These are phyloP conservation scores for Sclerotinia borealis DNA, from an alignment of 2,329 filamentous ascomycete genomes.

Conservation along the genomic window DNA sequence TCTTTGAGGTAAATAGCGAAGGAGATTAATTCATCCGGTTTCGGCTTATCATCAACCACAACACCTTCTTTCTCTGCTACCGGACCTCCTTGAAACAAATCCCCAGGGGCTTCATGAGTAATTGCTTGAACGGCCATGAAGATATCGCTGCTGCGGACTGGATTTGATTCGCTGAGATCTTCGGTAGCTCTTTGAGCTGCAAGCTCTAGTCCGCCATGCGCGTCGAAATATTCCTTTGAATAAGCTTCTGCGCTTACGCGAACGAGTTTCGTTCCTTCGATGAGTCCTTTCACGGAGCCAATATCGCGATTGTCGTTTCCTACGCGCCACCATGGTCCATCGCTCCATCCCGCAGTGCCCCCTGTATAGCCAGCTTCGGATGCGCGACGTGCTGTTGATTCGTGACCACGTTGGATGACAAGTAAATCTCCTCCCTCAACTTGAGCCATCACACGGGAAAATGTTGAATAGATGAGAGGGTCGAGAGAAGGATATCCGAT, in stretches of 20 bases:
- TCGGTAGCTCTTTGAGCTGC: conserved; percentile 76
- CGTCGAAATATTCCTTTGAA: conserved; percentile 74
- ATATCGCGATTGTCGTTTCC: conserved; percentile 65
- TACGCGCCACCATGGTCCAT: conserved; percentile 94
- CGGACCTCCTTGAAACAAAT: conserved; percentile 60
- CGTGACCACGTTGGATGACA: conserved; percentile 88
- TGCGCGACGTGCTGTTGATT: conserved; percentile 64
- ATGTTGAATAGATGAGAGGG: conserved; percentile 84
- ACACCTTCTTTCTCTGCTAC: conserved; percentile 50
- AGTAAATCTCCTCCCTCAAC: conserved; percentile 94
- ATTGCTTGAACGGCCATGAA: conserved; percentile 95
- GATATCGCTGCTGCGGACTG: conserved; percentile 86
- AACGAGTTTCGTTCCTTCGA: conserved; percentile 86
- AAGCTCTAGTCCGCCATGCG: conserved; percentile 70
- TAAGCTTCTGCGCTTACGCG: conserved; percentile 86
- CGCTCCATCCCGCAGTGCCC: conserved; percentile 68
- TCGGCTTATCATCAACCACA: conserved; percentile 45
- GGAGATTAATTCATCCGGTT: conserved; percentile 55
- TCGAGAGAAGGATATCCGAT: conserved; percentile 92
- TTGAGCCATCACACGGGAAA: conserved; percentile 96
- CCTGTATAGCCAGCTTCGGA: conserved; percentile 54
- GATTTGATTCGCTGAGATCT: conserved; percentile 75
- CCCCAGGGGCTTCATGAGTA: conserved; percentile 53
- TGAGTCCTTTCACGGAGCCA: conserved; percentile 70
- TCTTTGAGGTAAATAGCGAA: conserved; percentile 81